Evolutionary conservation across 1,284 basidiomycete genomes (phyloP), one percentile per base, ranked within the genome.

Genomic region (Schizophyllum commune): DNA sequence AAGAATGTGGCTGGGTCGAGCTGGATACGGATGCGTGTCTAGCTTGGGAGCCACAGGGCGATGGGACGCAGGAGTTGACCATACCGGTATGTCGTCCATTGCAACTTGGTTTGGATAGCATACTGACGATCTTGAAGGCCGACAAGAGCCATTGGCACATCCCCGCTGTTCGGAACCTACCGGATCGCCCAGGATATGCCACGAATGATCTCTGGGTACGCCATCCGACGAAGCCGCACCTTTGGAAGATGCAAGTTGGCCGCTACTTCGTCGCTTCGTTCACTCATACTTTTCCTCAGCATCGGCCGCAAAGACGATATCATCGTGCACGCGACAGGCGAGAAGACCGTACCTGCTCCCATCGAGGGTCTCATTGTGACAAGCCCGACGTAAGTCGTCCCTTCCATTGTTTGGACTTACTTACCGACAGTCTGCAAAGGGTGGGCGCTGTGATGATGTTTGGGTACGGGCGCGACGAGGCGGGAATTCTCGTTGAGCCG

Each of bases 221-320:
- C 6, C 74, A 76, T 62, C 72, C 75, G 0, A 68, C 67, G 7
- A 74, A 73, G 55, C 58, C 65, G 9, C 60, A 72, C 54, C 59
- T 76, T 8, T 76, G 74, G 70, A 78, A 72, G 66, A 64, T 80
- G 79, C 80, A 61, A 0, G 71, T 54, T n/a, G n/a, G n/a, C n/a
- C n/a, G n/a, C n/a, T n/a, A n/a, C n/a, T n/a, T n/a, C n/a, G n/a
- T n/a, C n/a, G n/a, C n/a, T n/a, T n/a, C 32, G 47, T 52, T 15
- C 4, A 2, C 8, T 34, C 47, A 8, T n/a, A 32, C 0, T 33
- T 19, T 17, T 5, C 13, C 51, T 8, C 54, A 77, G 75, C 52
- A 72, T 77, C 32, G 72, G 70, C 1, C 68, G 71, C 7, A 60
- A 68, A 4, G 76, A 77, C 64, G 77, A 78, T 61, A 72, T 77